phyloP scores from a whole-genome alignment of 306 rosid genomes.

The Myrica gale region DNA sequence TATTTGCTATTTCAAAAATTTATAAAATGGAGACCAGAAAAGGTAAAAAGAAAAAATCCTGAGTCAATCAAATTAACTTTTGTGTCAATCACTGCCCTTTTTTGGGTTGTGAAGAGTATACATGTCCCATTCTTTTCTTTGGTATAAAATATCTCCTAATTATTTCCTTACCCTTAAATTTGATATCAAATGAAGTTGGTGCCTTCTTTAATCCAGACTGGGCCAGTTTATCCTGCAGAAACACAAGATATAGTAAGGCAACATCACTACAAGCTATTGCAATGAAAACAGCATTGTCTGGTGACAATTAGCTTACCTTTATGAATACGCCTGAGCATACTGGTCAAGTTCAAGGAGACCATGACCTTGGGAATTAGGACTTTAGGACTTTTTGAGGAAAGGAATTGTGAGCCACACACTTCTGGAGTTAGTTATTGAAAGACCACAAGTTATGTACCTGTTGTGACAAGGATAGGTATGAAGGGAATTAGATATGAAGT shows the following conservation, averaged over 20 bases:
- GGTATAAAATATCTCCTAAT: constrained; percentile 8
- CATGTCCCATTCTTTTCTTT: constrained; percentile 32
- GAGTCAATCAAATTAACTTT: too few relatives aligned
- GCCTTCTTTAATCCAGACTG: constrained; percentile 12
- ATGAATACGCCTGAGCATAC: constrained; percentile 15
- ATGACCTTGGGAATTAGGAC: constrained; percentile 19
- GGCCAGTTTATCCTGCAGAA: constrained; percentile 39
- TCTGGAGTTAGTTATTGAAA: constrained; percentile 28
- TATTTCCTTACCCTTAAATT: constrained; percentile 24
- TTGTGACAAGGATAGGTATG: constrained; percentile 26
- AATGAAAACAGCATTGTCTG: not conserved
- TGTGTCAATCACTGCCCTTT: constrained; percentile 42
- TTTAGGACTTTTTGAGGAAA: constrained; percentile 17
- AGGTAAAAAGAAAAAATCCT: too few relatives aligned
- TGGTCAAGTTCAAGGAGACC: constrained; percentile 14
- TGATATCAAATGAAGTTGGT: constrained; percentile 17
- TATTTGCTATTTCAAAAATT: too few relatives aligned
- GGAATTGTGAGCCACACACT: constrained; percentile 26
- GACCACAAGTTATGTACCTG: constrained; percentile 40
- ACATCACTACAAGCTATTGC: too few relatives aligned
- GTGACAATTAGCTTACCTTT: constrained; percentile 31
- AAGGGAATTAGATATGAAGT: constrained; percentile 25
- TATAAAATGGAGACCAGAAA: too few relatives aligned
- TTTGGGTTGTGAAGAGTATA: constrained; percentile 44
- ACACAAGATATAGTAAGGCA: not conserved